phyloP scores from a whole-genome alignment of 805 yeast genomes.

The Metahyphopichia silvanorum region DNA sequence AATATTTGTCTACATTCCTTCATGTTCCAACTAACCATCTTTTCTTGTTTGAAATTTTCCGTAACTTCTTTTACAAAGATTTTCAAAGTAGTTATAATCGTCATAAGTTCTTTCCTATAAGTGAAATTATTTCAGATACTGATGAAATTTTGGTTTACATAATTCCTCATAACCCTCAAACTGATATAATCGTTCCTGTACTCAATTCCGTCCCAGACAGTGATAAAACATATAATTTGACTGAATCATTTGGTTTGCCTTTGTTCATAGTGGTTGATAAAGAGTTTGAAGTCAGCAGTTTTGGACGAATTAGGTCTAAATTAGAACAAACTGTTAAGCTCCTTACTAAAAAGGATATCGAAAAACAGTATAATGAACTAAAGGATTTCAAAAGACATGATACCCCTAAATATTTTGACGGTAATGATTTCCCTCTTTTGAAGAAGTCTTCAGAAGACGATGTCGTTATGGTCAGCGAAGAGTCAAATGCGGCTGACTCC shows the following conservation, averaged over 20 bases:
- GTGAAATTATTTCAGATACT: conserved; percentile 58
- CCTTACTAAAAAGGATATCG: conserved; percentile 21
- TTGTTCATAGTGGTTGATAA: conserved; percentile 59
- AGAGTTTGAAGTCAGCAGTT: conserved; percentile 49
- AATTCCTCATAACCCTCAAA: conserved; percentile 42
- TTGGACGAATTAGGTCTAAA: conserved; percentile 55
- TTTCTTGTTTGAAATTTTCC: conserved; percentile 49
- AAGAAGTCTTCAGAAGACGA: conserved; percentile 16
- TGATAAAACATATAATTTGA: conserved; percentile 30
- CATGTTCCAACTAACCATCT: conserved; percentile 22
- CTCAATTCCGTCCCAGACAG: conserved; percentile 42
- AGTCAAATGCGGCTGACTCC: conserved; percentile 1
- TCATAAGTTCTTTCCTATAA: conserved; percentile 58
- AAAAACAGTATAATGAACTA: conserved; percentile 16
- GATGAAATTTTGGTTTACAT: conserved; percentile 69
- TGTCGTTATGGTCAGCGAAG: conserved; percentile 11
- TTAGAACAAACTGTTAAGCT: conserved; percentile 39
- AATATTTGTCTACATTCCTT: conserved; percentile 52
- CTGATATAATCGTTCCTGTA: conserved; percentile 54
- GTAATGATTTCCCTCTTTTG: conserved; percentile 35
- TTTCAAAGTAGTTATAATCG: conserved; percentile 57
- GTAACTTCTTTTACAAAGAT: conserved; percentile 63
- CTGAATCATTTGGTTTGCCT: conserved; percentile 69
- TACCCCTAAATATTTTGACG: conserved; percentile 15
- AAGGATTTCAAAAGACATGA: conserved; percentile 9